Base-by-base conservation (phyloP, 2,329 filamentous ascomycete genomes). In the Orbilia javanica region DNA sequence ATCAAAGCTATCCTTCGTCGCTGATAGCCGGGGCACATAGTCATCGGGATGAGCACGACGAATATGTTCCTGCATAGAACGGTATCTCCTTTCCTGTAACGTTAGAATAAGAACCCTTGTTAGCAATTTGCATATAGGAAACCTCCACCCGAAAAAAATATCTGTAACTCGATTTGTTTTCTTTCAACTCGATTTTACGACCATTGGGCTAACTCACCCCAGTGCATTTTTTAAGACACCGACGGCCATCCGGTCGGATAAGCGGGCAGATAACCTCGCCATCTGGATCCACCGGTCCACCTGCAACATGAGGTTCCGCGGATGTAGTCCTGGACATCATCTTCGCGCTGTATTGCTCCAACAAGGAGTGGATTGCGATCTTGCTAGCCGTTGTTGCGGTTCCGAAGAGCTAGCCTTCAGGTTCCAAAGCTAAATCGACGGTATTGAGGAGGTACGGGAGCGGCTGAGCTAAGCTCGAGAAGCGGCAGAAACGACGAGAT, bases 31-130 rank as follows among this genome's bases (percentile, higher is more conserved):
- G 62, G 96, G 91, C 82, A 99, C 97, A 86, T 98, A 98, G 85
- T 97, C 92, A 84, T 97, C 94, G 79, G 95, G 95, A 84, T 99
- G 96, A 81, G 96, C 95, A 85, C 96, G 91, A 82, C 96, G 93
- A 83, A 99, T 98, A 84, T 99, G 96, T 88, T 99, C 96, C 86
- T 98, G 96, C 93, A 99, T 98, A 80, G 95, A 98, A 85, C 96
- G 94, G 86, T 94, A 99, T 77, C 75, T 75, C 34, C 76, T 63
- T 29, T 76, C 62, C 53, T 70, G 65, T 60, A 27, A 36, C 39
- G n/a, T 73, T 27, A 13, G 15, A 65, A 48, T 62, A 68, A 60
- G 70, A 68, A 34, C 13, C 6, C 48, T 13, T 5, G 44, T 62
- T 39, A 71, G 67, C 50, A 53, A 71, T 39, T 13, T 8, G 50